Conservation (phyloP, 2,329 filamentous ascomycete genomes). For the Hypoxylon sp. region DNA sequence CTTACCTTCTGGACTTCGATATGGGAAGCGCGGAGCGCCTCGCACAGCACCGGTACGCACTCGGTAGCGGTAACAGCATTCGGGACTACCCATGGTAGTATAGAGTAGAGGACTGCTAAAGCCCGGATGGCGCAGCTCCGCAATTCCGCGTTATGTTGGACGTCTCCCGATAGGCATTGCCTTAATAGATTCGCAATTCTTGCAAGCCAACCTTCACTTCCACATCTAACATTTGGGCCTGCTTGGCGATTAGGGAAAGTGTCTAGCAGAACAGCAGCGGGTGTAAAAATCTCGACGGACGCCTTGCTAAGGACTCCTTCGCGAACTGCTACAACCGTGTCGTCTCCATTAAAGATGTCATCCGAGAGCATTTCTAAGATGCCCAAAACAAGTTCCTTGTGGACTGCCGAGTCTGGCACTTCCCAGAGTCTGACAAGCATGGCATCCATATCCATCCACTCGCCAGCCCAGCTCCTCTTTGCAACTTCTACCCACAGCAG, state of each 20-base stretch:
- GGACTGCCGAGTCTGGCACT: slow-evolving; percentile 70
- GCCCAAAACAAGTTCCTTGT: slow-evolving; percentile 89
- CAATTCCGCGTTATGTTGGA: slow-evolving; percentile 76
- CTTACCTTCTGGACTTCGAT: slow-evolving; percentile 81
- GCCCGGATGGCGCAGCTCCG: slow-evolving; percentile 81
- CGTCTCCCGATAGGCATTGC: slow-evolving; percentile 77
- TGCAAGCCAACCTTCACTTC: slow-evolving; percentile 88
- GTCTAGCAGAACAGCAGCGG: slow-evolving; percentile 79
- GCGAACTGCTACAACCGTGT: slow-evolving; percentile 85
- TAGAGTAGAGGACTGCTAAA: slow-evolving; percentile 81
- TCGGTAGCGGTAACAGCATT: slow-evolving; percentile 81
- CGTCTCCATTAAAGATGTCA: slow-evolving; percentile 93
- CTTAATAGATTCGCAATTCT: slow-evolving; percentile 82
- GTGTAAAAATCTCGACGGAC: slow-evolving; percentile 94
- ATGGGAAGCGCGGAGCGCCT: slow-evolving; percentile 78
- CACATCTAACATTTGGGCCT: slow-evolving; percentile 78
- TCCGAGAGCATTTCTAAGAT: slow-evolving; percentile 94
- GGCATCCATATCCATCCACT: slow-evolving; percentile 96
- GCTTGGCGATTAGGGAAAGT: slow-evolving; percentile 81
- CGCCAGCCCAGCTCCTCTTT: slow-evolving; percentile 91
- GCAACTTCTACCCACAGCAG: slow-evolving; percentile 96
- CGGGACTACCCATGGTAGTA: slow-evolving; percentile 89
- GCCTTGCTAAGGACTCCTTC: slow-evolving; percentile 88
- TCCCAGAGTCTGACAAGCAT: slow-evolving; percentile 89
- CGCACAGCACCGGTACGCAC: slow-evolving; percentile 79